phyloP scores from a whole-genome alignment of 2,329 filamentous ascomycete species.

The Bipolaris victoriae region DNA sequence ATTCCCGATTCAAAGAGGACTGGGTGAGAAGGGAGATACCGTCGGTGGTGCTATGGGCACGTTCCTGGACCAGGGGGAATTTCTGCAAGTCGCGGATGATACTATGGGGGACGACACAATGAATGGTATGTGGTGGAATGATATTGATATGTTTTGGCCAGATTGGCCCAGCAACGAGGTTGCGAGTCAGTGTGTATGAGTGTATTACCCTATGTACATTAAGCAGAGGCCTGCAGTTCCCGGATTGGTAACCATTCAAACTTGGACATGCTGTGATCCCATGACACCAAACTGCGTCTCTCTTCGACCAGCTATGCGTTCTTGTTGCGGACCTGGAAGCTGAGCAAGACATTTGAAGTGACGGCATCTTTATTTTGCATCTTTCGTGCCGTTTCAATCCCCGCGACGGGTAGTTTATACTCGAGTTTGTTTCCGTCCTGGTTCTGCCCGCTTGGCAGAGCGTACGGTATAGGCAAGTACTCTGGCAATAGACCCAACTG shows the following conservation, averaged over 20 bases:
- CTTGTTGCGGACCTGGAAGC: conserved; percentile 32
- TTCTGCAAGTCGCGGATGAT: background rate
- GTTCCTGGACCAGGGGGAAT: background rate
- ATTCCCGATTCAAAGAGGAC: background rate
- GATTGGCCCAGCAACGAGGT: background rate
- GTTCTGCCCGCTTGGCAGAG: conserved; percentile 31
- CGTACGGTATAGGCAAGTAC: conserved; percentile 65
- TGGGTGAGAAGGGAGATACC: background rate
- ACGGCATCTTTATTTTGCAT: conserved; percentile 55
- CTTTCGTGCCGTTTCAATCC: conserved; percentile 59
- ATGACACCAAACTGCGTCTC: background rate
- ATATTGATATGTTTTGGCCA: conserved; percentile 3
- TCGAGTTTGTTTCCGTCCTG: conserved; percentile 55
- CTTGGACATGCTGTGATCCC: background rate
- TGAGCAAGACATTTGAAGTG: conserved; percentile 62
- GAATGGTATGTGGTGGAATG: conserved; percentile 1
- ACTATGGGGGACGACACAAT: background rate
- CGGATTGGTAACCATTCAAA: background rate
- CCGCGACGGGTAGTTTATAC: conserved; percentile 64
- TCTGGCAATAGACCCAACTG: conserved; percentile 68
- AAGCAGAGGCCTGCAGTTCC: background rate
- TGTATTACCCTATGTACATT: background rate
- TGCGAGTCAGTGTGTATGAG: background rate
- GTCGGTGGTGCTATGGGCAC: background rate
- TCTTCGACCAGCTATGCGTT: background rate